These are phyloP conservation scores for Lippia alba DNA, from an alignment of 305 asterid genomes.

Conservation along the genomic window DNA sequence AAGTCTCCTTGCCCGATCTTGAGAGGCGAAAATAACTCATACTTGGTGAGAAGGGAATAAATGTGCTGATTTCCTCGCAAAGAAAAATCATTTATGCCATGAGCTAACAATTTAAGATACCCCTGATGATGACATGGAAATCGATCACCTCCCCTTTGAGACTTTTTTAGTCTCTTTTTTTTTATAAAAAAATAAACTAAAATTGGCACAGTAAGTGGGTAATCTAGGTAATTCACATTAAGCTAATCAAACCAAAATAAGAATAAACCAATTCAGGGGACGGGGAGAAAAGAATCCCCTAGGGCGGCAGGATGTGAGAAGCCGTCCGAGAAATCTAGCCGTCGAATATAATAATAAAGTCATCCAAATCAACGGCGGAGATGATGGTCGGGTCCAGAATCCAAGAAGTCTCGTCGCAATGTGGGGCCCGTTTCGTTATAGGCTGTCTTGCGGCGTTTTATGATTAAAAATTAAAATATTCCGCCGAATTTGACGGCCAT, in stretches of 20 bases:
- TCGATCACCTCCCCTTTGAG: too few relatives aligned
- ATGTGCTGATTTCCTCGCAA: too few relatives aligned
- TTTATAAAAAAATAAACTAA: too few relatives aligned
- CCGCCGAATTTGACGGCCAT: background rate
- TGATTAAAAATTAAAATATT: background rate
- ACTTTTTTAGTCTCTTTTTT: too few relatives aligned
- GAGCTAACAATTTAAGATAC: too few relatives aligned
- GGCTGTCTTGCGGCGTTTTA: slow-evolving; percentile 7
- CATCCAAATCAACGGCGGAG: slow-evolving; percentile 13
- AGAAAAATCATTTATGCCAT: too few relatives aligned
- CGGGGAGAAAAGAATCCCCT: background rate
- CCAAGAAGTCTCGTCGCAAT: background rate
- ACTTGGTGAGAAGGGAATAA: too few relatives aligned
- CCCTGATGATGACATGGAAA: too few relatives aligned
- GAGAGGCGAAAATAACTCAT: too few relatives aligned
- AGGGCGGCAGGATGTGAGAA: background rate
- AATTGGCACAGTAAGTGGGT: too few relatives aligned
- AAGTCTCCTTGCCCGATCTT: too few relatives aligned
- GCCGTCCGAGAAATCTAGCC: background rate
- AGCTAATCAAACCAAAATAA: background rate
- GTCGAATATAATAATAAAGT: background rate
- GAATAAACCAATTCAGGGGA: background rate
- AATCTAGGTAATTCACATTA: background rate
- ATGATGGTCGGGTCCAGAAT: slow-evolving; percentile 14
- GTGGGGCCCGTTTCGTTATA: background rate